A percentile compares a stretch with the other conserved stretches of the same genome.
phyloP scores from a whole-genome alignment of 2,329 filamentous ascomycete genomes.

The Epichloe hybrida region DNA sequence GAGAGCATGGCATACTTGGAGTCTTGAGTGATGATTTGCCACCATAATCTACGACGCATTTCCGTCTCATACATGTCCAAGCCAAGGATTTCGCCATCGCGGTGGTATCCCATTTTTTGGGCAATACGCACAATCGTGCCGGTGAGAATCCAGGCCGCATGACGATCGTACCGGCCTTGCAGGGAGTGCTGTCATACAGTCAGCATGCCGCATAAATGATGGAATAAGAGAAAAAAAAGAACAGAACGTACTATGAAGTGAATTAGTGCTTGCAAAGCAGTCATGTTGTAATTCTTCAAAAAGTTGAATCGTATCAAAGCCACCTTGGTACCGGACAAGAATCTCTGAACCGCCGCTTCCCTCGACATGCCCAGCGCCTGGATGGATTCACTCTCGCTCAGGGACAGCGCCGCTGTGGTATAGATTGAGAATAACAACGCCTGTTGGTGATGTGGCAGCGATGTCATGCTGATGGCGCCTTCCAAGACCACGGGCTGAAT shows the following conservation, averaged over 20 bases:
- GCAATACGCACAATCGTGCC: conserved; percentile 50
- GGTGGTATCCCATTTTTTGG: conserved; percentile 51
- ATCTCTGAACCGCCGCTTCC: conserved; percentile 36
- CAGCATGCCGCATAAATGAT: not conserved
- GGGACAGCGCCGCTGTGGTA: conserved; percentile 41
- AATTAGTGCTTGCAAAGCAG: conserved; percentile 44
- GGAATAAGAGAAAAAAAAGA: not conserved
- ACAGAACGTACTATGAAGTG: conserved; percentile 37
- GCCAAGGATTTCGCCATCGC: conserved; percentile 42
- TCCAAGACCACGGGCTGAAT: conserved; percentile 53
- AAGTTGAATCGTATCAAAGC: conserved; percentile 42
- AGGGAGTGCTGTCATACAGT: conserved; percentile 33
- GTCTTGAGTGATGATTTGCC: conserved; percentile 47
- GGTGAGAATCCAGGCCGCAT: conserved; percentile 46
- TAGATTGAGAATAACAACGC: conserved; percentile 55
- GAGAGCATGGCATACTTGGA: conserved; percentile 43
- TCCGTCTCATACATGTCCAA: conserved; percentile 51
- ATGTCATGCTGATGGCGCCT: conserved; percentile 41
- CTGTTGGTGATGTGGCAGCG: conserved; percentile 44
- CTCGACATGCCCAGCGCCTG: conserved; percentile 36
- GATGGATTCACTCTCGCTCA: conserved; percentile 41
- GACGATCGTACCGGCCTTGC: conserved; percentile 43
- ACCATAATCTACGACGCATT: conserved; percentile 55
- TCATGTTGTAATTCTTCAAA: conserved; percentile 42
- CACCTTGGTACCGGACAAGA: conserved; percentile 36